Base-by-base conservation (phyloP, 495 filamentous ascomycete species). In the Neurospora tetraspora region DNA sequence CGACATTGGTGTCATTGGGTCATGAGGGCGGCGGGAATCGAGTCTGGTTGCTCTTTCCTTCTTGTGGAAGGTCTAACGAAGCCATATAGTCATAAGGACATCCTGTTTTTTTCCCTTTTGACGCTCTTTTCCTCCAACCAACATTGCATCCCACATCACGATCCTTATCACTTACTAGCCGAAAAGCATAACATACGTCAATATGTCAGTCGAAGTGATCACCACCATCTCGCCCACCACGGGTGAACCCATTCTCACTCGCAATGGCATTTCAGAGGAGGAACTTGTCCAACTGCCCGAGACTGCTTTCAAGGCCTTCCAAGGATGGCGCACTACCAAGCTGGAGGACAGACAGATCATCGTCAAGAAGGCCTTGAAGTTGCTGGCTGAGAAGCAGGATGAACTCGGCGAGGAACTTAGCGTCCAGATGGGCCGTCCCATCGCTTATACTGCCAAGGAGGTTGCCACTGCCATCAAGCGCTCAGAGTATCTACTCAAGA, bases 391-490 rank as follows among this genome's bases (percentile, higher is more conserved):
- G 47, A 90, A 87, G 76, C 85, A 93, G 76, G 91, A 97, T 91
- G 91, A 89, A 34, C 82, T 98, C n/a, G 93, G 90, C 5, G 86
- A 84, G 72, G 94, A 97, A 78, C 81, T 98, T 43, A 97, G 93
- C 0, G 91, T 94, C 82, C 93, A 98, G 83, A 97, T 98, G 94
- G 94, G 94, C 70, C 87, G 94, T 18, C 94, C 94, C 20, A 96
- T 97, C 71, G 88, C 91, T 14, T 97, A 96, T 77, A 91, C 92
- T 0, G 86, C 86, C 20, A 92, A 88, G 76, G 94, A 98, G 81
- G 85, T 98, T 73, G 82, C 86, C 36, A 98, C 94, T 18, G 93
- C 94, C 8, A 87, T 93, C 53, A 91, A 89, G 78, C 86, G 94
- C 74, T 92, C 89, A 70, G 88, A 95, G 75, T 94, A 96, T 79